Conservation (phyloP, 2,329 filamentous ascomycete genomes). For the Teratosphaeriaceae sp. region DNA sequence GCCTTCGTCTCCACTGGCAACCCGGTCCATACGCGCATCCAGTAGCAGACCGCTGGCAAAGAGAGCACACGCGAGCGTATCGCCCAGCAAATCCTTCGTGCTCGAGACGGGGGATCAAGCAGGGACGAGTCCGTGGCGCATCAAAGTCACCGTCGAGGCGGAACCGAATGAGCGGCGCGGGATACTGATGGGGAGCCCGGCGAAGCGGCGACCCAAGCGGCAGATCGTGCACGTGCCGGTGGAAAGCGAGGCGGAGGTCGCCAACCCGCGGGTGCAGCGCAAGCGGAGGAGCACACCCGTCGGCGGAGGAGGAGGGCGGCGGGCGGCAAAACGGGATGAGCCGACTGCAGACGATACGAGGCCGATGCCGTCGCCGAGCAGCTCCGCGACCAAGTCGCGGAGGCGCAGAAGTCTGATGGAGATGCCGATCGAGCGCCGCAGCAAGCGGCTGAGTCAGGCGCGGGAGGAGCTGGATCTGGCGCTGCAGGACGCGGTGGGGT, state of each 20-base stretch:
- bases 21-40: conserved; percentile 28
- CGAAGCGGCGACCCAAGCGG: conserved; percentile 10
- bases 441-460: conserved; percentile 22
- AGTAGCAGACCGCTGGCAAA: not conserved
- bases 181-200: conserved; percentile 14
- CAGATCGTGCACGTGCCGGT: conserved; percentile 36
- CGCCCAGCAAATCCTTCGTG: conserved; percentile 40
- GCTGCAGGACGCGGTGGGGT: conserved; percentile 24
- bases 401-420: conserved; percentile 2
- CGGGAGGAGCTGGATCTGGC: conserved; percentile 26
- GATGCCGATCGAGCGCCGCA: conserved; percentile 11
- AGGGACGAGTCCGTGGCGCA: conserved; percentile 40
- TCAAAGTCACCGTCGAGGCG: conserved; percentile 45
- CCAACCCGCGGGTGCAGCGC: conserved; percentile 14
- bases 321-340: not conserved
- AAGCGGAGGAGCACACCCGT: conserved; percentile 27
- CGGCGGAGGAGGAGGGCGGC: not conserved
- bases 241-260: conserved; percentile 17
- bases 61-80: conserved; percentile 15
- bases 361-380: conserved; percentile 2
- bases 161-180: conserved; percentile 30
- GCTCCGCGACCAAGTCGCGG: not conserved
- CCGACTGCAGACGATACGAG: conserved; percentile 4
- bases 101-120: conserved; percentile 33
- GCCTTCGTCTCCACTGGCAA: conserved; percentile 26